A percentile compares a stretch with the other conserved stretches of the same genome.
Evolutionary conservation across 768 basidiomycete genomes (phyloP).

Genomic region (Hypholoma fasciculare): DNA sequence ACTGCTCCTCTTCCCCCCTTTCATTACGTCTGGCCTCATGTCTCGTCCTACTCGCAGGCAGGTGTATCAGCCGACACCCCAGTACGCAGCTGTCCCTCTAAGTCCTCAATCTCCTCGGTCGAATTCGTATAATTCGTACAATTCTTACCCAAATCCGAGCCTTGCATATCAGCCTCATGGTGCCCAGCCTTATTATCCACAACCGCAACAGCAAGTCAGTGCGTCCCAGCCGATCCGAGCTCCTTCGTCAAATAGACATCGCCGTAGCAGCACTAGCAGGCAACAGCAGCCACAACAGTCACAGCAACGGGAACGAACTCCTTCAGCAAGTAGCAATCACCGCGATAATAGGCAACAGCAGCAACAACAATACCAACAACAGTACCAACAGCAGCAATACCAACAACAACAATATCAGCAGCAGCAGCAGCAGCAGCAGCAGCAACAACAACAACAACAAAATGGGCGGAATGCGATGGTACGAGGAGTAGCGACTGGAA

Average conservation of each 20-base stretch:
- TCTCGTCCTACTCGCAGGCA: conserved; percentile 38
- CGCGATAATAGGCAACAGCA: neutral
- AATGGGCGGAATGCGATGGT: conserved; percentile 56
- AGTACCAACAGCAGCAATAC: neutral
- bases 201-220: conserved; percentile 23
- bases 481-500: conserved; percentile 75
- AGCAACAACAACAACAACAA: conserved; percentile 21
- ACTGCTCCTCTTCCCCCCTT: conserved; percentile 1
- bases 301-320: neutral
- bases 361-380: conserved; percentile 20
- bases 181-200: conserved; percentile 11
- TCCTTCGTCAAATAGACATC: conserved; percentile 21
- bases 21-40: conserved; percentile 26
- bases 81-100: conserved; percentile 69
- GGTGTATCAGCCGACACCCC: conserved; percentile 48
- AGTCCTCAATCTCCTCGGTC: conserved; percentile 38
- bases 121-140: conserved; percentile 11
- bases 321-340: neutral
- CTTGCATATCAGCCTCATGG: conserved; percentile 3
- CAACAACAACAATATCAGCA: conserved; percentile 20
- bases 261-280: neutral
- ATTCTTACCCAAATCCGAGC: neutral
- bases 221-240: conserved; percentile 23
- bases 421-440: neutral
- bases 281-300: too few relatives aligned